These are phyloP conservation scores for Aspergillus tubingensis DNA, from an alignment of 2,329 filamentous ascomycete species.

Conservation along the genomic window DNA sequence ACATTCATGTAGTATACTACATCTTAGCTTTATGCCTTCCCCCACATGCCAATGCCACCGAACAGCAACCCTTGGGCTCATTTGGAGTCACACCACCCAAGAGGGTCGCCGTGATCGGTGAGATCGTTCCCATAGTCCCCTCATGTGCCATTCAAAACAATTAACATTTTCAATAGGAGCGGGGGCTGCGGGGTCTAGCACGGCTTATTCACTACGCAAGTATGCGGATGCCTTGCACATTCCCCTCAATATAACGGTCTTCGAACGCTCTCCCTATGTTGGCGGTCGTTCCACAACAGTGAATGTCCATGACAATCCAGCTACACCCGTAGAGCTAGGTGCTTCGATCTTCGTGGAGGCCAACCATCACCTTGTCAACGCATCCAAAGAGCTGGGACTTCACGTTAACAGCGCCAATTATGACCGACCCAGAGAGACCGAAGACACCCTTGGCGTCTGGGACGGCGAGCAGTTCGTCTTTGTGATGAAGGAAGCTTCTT, in stretches of 20 bases:
- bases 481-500: slow-evolving; percentile 60
- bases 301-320: slow-evolving; percentile 68
- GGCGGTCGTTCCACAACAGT: slow-evolving; percentile 89
- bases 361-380: slow-evolving; percentile 79
- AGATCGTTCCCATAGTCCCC: background rate
- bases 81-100: slow-evolving; percentile 24
- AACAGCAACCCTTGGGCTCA: slow-evolving; percentile 27
- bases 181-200: slow-evolving; percentile 81
- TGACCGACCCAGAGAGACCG: slow-evolving; percentile 48
- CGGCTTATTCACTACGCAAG: slow-evolving; percentile 78
- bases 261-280: slow-evolving; percentile 74
- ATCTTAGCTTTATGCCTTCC: slow-evolving; percentile 17
- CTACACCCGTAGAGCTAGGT: slow-evolving; percentile 77
- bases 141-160: background rate
- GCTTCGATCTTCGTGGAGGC: slow-evolving; percentile 87
- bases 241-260: slow-evolving; percentile 78
- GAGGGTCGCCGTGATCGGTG: slow-evolving; percentile 41
- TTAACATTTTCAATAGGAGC: slow-evolving; percentile 63
- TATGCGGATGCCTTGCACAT: slow-evolving; percentile 65
- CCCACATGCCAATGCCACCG: slow-evolving; percentile 23
- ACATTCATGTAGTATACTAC: slow-evolving; percentile 14
- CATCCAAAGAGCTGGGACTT: slow-evolving; percentile 71
- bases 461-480: slow-evolving; percentile 76
- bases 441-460: slow-evolving; percentile 73
- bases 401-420: slow-evolving; percentile 52